Evolutionary conservation across 2,329 filamentous ascomycete genomes (phyloP).

Genomic region (Hypoxylon sp.): DNA sequence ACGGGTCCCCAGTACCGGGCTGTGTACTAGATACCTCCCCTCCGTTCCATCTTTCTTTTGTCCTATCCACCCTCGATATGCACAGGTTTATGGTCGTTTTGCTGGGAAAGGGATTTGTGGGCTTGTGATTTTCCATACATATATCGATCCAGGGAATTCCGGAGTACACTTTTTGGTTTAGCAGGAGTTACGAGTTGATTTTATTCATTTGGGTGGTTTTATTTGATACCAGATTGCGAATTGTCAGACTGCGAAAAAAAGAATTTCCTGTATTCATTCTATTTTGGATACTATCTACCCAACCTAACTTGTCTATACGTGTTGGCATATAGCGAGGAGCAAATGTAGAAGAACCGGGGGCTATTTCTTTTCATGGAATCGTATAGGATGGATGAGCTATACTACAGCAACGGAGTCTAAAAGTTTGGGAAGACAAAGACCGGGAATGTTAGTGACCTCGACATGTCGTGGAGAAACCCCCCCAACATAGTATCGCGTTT

Average conservation of each 20-base stretch:
- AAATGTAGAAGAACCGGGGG: slow-evolving; percentile 11
- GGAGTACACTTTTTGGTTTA: slow-evolving; percentile 17
- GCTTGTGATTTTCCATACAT: slow-evolving; percentile 21
- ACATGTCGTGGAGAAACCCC: slow-evolving; percentile 22
- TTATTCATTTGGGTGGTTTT: slow-evolving; percentile 13
- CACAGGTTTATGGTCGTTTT: slow-evolving; percentile 22
- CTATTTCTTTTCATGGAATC: slow-evolving; percentile 15
- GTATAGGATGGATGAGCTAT: slow-evolving; percentile 18
- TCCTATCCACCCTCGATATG: slow-evolving; percentile 26
- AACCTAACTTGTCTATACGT: slow-evolving; percentile 20
- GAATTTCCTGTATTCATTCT: slow-evolving; percentile 23
- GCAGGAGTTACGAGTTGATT: slow-evolving; percentile 25
- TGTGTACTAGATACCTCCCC: slow-evolving; percentile 31
- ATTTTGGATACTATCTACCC: slow-evolving; percentile 19
- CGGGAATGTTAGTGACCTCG: slow-evolving; percentile 14
- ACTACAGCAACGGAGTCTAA: slow-evolving; percentile 28
- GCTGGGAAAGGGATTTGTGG: slow-evolving; percentile 6
- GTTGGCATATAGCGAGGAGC: slow-evolving; percentile 24
- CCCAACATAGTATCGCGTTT: slow-evolving; percentile 24
- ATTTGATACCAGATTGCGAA: slow-evolving; percentile 38
- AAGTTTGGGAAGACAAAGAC: slow-evolving; percentile 22
- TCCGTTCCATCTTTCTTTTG: slow-evolving; percentile 33
- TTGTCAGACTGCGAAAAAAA: slow-evolving; percentile 30
- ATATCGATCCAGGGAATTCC: slow-evolving; percentile 15
- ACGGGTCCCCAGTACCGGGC: slow-evolving; percentile 35